These are phyloP conservation scores for Populus tomentosa DNA, from an alignment of 441 rosid species.

Conservation along the genomic window DNA sequence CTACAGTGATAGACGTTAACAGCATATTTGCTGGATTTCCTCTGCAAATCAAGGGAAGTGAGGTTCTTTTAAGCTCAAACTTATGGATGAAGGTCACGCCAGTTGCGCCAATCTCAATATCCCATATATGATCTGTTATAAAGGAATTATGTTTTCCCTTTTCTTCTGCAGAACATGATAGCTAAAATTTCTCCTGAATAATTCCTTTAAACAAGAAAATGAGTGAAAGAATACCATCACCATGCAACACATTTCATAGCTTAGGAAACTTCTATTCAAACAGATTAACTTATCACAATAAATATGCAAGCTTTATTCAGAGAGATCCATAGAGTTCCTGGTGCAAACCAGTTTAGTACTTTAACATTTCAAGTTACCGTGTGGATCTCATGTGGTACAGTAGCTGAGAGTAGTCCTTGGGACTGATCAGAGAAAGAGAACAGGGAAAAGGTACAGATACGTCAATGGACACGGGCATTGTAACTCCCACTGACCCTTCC, in stretches of 20 bases:
- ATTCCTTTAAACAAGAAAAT: background rate
- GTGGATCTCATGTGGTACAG: conserved; percentile 29
- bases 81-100: background rate
- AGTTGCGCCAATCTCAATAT: too few relatives aligned
- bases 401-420: conserved; percentile 16
- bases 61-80: too few relatives aligned
- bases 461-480: conserved; percentile 22
- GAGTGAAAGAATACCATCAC: background rate
- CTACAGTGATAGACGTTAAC: too few relatives aligned
- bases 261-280: background rate
- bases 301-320: background rate
- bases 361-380: background rate
- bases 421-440: conserved; percentile 22
- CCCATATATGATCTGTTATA: too few relatives aligned
- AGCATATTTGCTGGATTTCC: too few relatives aligned
- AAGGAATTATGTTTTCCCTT: background rate
- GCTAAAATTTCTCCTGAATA: background rate
- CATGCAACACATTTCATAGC: background rate
- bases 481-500: conserved; percentile 10
- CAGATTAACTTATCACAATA: background rate
- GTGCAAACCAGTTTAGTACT: background rate
- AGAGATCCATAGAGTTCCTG: background rate
- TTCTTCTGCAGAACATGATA: background rate
- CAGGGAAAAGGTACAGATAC: conserved; percentile 23
- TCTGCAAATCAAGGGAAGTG: too few relatives aligned